Evolutionary conservation across 2,329 filamentous ascomycete genomes (phyloP).

Genomic region (Aureobasidium mangrovei): DNA sequence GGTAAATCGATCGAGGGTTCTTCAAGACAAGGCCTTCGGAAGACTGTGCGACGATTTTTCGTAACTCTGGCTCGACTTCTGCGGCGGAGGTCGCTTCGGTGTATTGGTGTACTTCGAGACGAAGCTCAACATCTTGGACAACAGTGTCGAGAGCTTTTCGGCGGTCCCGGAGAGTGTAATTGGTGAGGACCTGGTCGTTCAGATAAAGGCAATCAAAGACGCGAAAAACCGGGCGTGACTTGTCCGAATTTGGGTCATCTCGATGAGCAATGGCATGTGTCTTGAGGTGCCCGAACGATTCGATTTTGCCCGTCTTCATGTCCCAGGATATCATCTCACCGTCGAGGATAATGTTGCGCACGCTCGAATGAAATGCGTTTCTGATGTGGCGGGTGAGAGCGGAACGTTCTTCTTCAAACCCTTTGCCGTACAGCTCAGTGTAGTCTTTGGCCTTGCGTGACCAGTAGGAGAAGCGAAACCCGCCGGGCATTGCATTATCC

Average conservation of each 20-base stretch:
- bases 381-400: constrained; percentile 73
- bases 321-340: constrained; percentile 99
- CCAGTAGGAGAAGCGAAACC: constrained; percentile 76
- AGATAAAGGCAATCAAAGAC: constrained; percentile 89
- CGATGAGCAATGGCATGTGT: constrained; percentile 77
- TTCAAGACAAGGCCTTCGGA: constrained; percentile 90
- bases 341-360: constrained; percentile 82
- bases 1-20: constrained; percentile 80
- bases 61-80: constrained; percentile 70
- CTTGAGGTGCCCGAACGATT: constrained; percentile 88
- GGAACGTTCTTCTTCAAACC: constrained; percentile 58
- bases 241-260: constrained; percentile 57
- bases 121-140: constrained; percentile 60
- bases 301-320: constrained; percentile 70
- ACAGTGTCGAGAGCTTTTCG: constrained; percentile 63
- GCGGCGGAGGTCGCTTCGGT: constrained; percentile 55
- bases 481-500: constrained; percentile 59
- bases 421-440: constrained; percentile 80
- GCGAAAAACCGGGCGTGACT: constrained; percentile 67
- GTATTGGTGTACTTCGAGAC: constrained; percentile 76
- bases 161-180: constrained; percentile 75
- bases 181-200: constrained; percentile 70
- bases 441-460: constrained; percentile 95
- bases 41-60: constrained; percentile 74
- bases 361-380: constrained; percentile 65